phyloP scores from a whole-genome alignment of 129 eudicot genomes.

The Chrysanthemum lavandulifolium region DNA sequence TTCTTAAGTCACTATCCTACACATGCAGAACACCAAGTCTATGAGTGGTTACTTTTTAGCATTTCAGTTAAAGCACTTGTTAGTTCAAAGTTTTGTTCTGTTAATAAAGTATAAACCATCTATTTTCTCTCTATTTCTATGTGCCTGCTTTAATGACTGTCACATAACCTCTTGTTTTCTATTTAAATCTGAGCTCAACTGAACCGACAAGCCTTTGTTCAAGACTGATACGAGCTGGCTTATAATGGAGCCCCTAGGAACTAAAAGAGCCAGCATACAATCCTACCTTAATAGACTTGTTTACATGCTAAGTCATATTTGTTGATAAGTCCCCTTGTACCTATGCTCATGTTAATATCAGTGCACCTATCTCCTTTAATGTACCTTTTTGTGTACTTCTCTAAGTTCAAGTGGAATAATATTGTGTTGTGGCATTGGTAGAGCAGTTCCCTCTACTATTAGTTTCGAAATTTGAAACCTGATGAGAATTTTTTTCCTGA shows the following conservation, averaged over 20 bases:
- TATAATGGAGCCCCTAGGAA: neutral
- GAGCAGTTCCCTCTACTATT: neutral
- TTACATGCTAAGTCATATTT: neutral
- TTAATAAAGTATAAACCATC: neutral
- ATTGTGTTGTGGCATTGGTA: neutral
- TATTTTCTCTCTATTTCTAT: neutral
- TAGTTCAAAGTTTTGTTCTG: neutral
- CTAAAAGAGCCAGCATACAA: neutral
- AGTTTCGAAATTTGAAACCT: neutral
- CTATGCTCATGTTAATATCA: constrained; percentile 5
- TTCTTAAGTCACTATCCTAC: neutral
- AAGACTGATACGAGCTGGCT: neutral
- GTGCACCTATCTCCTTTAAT: neutral
- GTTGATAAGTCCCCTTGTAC: neutral
- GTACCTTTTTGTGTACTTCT: neutral
- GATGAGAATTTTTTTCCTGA: constrained; percentile 14
- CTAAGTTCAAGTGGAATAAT: neutral
- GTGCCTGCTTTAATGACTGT: neutral
- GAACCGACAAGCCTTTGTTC: neutral
- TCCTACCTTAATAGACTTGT: neutral
- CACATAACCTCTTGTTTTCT: neutral
- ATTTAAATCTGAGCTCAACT: neutral
- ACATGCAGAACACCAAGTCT: neutral
- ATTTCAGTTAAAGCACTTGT: neutral
- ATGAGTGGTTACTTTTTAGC: neutral